A percentile compares a stretch with the other conserved stretches of the same genome.
Conservation (phyloP, 2,329 filamentous ascomycete genomes). For the Diaporthe capsici region DNA sequence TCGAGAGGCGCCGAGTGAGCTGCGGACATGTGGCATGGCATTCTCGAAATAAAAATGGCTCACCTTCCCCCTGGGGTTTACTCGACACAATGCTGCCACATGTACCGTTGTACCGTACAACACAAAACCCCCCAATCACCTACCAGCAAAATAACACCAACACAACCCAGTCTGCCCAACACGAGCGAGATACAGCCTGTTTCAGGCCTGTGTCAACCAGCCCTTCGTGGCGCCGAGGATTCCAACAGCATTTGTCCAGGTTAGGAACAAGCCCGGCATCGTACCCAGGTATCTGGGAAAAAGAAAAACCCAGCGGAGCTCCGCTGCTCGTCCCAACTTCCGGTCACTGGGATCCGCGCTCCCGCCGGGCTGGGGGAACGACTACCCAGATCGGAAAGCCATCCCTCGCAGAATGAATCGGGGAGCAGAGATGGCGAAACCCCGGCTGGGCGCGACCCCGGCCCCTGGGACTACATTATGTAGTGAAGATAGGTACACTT, state of each 20-base stretch:
- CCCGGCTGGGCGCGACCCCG: constrained; percentile 18
- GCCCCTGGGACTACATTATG: not conserved
- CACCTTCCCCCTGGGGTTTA: not conserved
- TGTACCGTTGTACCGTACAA: constrained; percentile 23
- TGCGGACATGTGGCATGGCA: constrained; percentile 26
- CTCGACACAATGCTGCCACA: constrained; percentile 20
- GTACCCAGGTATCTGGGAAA: not conserved
- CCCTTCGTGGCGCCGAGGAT: constrained; percentile 10
- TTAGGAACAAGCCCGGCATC: not conserved
- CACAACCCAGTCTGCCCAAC: constrained; percentile 1
- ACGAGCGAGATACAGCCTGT: constrained; percentile 9
- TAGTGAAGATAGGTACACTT: no score
- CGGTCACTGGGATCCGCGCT: constrained; percentile 2
- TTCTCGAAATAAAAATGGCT: constrained; percentile 23
- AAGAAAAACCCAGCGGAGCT: constrained; percentile 11
- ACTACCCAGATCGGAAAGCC: not conserved
- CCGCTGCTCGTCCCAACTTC: constrained; percentile 8
- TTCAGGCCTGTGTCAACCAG: constrained; percentile 31
- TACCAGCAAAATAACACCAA: not conserved
- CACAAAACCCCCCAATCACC: not conserved
- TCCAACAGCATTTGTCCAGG: not conserved
- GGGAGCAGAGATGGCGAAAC: not conserved
- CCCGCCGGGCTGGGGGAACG: not conserved
- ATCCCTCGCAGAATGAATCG: not conserved
- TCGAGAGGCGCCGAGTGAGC: constrained; percentile 25